A percentile compares a stretch with the other conserved stretches of the same genome.
These are phyloP conservation scores for Taiozyma sp. DNA, from an alignment of 1,139 yeast genomes.

Conservation along the genomic window DNA sequence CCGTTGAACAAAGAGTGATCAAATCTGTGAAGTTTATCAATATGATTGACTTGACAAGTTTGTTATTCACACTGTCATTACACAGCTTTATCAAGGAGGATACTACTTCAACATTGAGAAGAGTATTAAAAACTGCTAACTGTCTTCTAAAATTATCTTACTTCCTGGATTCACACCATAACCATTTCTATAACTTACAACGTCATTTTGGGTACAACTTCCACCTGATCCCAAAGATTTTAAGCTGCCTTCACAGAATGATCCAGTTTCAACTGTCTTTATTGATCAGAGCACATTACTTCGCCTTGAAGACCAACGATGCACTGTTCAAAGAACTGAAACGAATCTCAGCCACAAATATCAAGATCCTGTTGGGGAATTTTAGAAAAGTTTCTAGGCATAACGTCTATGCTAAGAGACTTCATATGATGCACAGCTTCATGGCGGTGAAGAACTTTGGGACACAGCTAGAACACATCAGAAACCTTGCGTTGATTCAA, in stretches of 20 bases:
- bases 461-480: background rate
- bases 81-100: background rate
- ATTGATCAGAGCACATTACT: slow-evolving; percentile 1
- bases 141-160: background rate
- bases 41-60: slow-evolving; percentile 1
- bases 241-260: slow-evolving; percentile 3
- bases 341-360: background rate
- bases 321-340: background rate
- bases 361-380: slow-evolving; percentile 2
- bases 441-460: slow-evolving; percentile 6
- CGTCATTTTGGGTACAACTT: slow-evolving; percentile 4
- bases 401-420: slow-evolving; percentile 4
- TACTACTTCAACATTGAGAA: background rate
- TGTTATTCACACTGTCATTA: background rate
- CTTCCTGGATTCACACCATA: slow-evolving; percentile 2
- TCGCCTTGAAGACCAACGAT: background rate
- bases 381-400: slow-evolving; percentile 1
- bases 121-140: slow-evolving; percentile 1
- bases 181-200: slow-evolving; percentile 4
- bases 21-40: slow-evolving; percentile 4
- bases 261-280: slow-evolving; percentile 5
- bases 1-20: background rate
- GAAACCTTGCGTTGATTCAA: background rate
- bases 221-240: slow-evolving; percentile 4
- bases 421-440: slow-evolving; percentile 6